phyloP scores from a whole-genome alignment of 805 yeast species.

The Cyberlindnera amylophila region DNA sequence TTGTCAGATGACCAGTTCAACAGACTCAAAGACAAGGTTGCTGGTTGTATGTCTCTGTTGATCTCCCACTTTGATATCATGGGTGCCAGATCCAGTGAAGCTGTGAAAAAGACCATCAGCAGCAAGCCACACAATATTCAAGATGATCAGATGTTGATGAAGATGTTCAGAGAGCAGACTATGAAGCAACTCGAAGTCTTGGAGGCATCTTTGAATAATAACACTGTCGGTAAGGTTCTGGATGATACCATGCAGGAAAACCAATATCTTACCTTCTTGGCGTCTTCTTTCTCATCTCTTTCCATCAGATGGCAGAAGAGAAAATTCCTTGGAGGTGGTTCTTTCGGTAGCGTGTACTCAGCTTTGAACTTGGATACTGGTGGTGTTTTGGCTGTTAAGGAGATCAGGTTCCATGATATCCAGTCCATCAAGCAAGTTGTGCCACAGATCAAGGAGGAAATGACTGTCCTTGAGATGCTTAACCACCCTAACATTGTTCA shows the following conservation, averaged over 20 bases:
- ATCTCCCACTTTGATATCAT: constrained; percentile 96
- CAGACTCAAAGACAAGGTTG: constrained; percentile 72
- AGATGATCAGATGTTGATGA: constrained; percentile 48
- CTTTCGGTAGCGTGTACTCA: constrained; percentile 91
- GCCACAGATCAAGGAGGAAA: constrained; percentile 89
- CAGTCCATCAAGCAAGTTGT: constrained; percentile 81
- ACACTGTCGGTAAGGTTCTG: constrained; percentile 76
- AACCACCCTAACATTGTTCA: constrained; percentile 96
- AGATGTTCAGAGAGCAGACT: constrained; percentile 62
- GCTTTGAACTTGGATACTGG: constrained; percentile 93
- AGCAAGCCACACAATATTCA: constrained; percentile 43
- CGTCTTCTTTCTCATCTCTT: constrained; percentile 83
- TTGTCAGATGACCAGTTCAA: constrained; percentile 74
- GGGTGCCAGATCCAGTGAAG: constrained; percentile 85
- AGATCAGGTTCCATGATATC: constrained; percentile 83
- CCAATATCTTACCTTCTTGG: constrained; percentile 79
- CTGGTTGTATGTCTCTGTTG: constrained; percentile 88
- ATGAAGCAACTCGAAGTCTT: constrained; percentile 60
- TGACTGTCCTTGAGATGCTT: constrained; percentile 92
- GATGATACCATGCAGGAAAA: constrained; percentile 86
- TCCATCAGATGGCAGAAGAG: constrained; percentile 98
- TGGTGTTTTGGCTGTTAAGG: constrained; percentile 95
- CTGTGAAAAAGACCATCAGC: constrained; percentile 49
- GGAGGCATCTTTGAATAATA: constrained; percentile 46
- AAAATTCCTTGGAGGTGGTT: constrained; percentile 87